These are phyloP conservation scores for Meripilus lineatus DNA, from an alignment of 1,284 basidiomycete species.

Conservation along the genomic window DNA sequence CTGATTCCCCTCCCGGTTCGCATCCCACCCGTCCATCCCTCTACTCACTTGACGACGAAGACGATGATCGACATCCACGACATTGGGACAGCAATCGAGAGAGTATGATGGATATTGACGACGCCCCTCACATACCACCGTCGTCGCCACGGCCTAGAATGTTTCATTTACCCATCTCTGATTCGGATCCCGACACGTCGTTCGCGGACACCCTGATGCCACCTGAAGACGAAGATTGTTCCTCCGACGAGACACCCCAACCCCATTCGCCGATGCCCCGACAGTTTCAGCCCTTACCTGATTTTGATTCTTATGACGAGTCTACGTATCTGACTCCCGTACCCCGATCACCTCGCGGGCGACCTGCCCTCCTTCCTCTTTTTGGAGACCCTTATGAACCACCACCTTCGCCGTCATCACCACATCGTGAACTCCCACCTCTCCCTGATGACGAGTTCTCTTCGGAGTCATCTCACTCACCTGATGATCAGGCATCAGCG, in stretches of 20 bases:
- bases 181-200: neutral
- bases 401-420: slow-evolving; percentile 11
- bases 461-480: too few species aligned
- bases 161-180: slow-evolving; percentile 2
- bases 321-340: slow-evolving; percentile 6
- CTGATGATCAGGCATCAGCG: too few species aligned
- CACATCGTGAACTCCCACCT: slow-evolving; percentile 10
- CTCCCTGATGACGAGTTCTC: slow-evolving; percentile 3
- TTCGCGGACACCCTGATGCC: slow-evolving; percentile 3
- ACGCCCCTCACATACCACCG: neutral
- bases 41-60: neutral
- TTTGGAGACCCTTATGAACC: slow-evolving; percentile 7
- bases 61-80: neutral
- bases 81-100: too few species aligned
- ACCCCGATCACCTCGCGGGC: slow-evolving; percentile 2
- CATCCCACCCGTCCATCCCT: neutral
- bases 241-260: neutral
- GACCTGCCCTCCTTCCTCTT: slow-evolving; percentile 5
- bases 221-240: slow-evolving; percentile 4
- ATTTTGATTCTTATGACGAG: slow-evolving; percentile 1
- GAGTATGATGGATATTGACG: too few species aligned
- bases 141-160: slow-evolving; percentile 4
- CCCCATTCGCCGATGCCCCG: neutral
- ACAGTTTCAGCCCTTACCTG: slow-evolving; percentile 5
- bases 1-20: slow-evolving; percentile 1